phyloP scores from a whole-genome alignment of 2,329 filamentous ascomycete genomes.

The Cladosporium sp. region DNA sequence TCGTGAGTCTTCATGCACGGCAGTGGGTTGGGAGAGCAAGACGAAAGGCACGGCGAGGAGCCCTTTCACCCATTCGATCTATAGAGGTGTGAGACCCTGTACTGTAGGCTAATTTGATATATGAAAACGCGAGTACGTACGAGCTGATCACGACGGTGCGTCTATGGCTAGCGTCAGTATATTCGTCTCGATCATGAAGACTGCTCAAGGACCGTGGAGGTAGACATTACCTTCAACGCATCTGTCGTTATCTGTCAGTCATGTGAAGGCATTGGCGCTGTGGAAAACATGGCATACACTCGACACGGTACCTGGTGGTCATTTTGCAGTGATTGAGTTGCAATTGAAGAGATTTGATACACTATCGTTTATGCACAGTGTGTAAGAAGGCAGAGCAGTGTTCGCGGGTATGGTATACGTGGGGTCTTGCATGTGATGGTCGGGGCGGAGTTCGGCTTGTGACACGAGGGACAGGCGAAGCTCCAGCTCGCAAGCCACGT shows the following conservation, averaged over 20 bases:
- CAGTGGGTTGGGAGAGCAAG: slow-evolving; percentile 88
- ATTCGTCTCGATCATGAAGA: neutral
- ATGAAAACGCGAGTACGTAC: slow-evolving; percentile 44
- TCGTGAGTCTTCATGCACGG: slow-evolving; percentile 66
- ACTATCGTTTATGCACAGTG: too few species aligned
- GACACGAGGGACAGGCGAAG: neutral
- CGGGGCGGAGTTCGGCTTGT: neutral
- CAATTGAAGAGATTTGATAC: neutral
- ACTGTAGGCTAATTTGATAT: neutral
- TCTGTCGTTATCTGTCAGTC: slow-evolving; percentile 4
- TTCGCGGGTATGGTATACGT: neutral
- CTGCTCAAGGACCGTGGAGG: neutral
- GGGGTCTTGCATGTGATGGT: slow-evolving; percentile 1
- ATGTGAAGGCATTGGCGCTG: neutral
- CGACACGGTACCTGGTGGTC: slow-evolving; percentile 35
- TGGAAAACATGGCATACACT: slow-evolving; percentile 26
- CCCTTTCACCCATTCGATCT: slow-evolving; percentile 69
- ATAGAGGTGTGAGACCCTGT: slow-evolving; percentile 22
- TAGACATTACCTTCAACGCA: slow-evolving; percentile 7
- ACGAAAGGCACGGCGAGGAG: slow-evolving; percentile 93
- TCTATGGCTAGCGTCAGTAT: neutral
- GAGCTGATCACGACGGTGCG: slow-evolving; percentile 80
- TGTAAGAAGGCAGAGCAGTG: too few species aligned
- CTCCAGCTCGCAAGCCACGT: too few species aligned
- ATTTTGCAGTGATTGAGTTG: slow-evolving; percentile 16